Evolutionary conservation across 1,284 basidiomycete genomes (phyloP), one percentile per base, ranked within the genome.

Genomic region (Trichosporon ovoides): DNA sequence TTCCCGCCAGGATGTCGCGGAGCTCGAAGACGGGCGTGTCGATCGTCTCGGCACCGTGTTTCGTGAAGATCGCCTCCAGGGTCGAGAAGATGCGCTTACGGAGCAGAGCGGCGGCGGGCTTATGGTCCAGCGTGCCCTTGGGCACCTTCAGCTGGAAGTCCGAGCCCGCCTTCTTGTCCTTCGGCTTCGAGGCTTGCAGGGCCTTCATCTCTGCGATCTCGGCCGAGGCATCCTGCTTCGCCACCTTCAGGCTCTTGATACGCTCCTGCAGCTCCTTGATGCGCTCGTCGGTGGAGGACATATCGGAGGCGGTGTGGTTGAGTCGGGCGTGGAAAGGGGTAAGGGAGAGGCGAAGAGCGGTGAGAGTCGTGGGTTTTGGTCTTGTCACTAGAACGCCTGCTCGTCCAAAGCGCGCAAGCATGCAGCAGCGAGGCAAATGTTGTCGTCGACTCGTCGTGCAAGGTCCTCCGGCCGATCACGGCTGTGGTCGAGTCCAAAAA

Each of bases 11-110:
- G 63, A 98, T 87, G 72, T 98, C 95, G 76, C 93, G 94, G 63
- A 95, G 86, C 80, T 98, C 95, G 70, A 98, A 98, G 18, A 98
- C 93, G 58, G 95, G 95, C 2, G 95, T 98, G 78, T 98, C 95
- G 62, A 98, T 91, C 62, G 91, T 93, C 59, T 87, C 84, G 3
- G 87, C 95, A 36, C 96, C 95, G 73, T 89, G 96, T 13, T 86
- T 83, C 57, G 90, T 85, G 77, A 98, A 99, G 63, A 87, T 85
- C 4, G 87, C 85, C 73, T 91, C 89, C 67, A 99, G 88, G 54
- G 87, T 91, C 38, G 83, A 81, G 72, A 98, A 95, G 71, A 98
- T 88, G 77, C 89, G 85, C 69, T 90, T 87, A 59, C 95, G 86
- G 65, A 96, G 86, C 72, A 89, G 86, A 84, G 96, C 96, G 71